A percentile compares a stretch with the other conserved stretches of the same genome.
Conservation (phyloP, 805 yeast genomes). For the Monosporozyma yasuniensis region DNA sequence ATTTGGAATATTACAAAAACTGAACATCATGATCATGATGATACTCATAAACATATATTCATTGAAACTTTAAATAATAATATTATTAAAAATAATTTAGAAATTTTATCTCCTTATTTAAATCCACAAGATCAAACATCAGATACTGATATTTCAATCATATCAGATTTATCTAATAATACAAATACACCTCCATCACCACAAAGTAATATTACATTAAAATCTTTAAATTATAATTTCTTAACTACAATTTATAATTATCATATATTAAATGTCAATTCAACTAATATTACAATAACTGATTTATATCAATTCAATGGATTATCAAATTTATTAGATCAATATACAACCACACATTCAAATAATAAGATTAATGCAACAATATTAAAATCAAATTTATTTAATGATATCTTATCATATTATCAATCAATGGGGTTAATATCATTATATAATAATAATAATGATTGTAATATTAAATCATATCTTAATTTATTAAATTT, state of each 20-base stretch:
- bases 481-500: not conserved
- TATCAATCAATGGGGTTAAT: not conserved
- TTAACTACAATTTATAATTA: not conserved
- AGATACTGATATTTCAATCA: not conserved
- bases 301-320: not conserved
- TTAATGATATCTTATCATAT: not conserved
- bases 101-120: slow-evolving; percentile 15
- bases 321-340: not conserved
- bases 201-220: not conserved
- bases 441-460: not conserved
- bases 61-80: slow-evolving; percentile 16
- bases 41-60: not conserved
- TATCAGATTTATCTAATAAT: too few species aligned
- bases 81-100: slow-evolving; percentile 12
- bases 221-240: not conserved
- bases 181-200: too few species aligned
- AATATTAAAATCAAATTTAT: not conserved
- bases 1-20: not conserved
- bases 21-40: not conserved
- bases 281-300: not conserved
- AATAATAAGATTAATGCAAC: not conserved
- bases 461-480: not conserved
- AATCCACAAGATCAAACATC: not conserved
- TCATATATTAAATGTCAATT: not conserved
- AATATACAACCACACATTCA: not conserved